Base-by-base conservation (phyloP, 2,329 filamentous ascomycete species). In the Phaeosphaeriaceae sp. region DNA sequence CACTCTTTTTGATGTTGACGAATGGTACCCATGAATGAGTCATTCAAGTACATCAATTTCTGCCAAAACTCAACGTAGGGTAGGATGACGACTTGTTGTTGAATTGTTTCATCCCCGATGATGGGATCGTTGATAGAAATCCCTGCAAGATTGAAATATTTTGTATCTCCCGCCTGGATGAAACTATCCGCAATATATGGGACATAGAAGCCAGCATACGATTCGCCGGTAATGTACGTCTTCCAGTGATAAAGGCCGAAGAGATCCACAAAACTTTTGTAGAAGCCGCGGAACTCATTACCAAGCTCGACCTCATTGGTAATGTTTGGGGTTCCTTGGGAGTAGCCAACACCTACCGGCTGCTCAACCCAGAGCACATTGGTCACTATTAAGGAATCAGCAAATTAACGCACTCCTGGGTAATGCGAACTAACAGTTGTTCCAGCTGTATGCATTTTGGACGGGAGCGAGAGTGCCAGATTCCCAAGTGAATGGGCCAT, bases 391-490 rank as follows among this genome's bases (percentile, higher is more conserved):
- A 8, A 4, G 11, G 3, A 9, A n/a, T 44, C 28, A 44, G 30
- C 11, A 36, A 12, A 3, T 18, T 12, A 6, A 9, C 17, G 21
- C 9, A 3, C 9, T 9, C 23, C 6, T 3, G 2, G 15, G 15
- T 30, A 2, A 8, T 32, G 3, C 9, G 11, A 23, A 36, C 41
- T 36, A 18, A 44, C 41, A 42, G 36, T 76, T 75, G 3, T 58
- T 83, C 88, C 88, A 92, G n/a, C 82, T 82, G 76, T 87, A 92
- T 0, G 82, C 79, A 65, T 92, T 92, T 36, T 77, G 74, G 0
- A 85, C 78, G 0, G 88, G 88, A 15, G 79, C 78, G 46, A 79
- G 82, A 1, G 87, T 92, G 28, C 90, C 90, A 11, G 83, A 79
- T 65, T 87, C 83, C 71, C 72, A 75, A 1, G 58, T 68, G 42